These are phyloP conservation scores for Phyllosticta capitalensis DNA, from an alignment of 2,329 filamentous ascomycete species.

Conservation along the genomic window DNA sequence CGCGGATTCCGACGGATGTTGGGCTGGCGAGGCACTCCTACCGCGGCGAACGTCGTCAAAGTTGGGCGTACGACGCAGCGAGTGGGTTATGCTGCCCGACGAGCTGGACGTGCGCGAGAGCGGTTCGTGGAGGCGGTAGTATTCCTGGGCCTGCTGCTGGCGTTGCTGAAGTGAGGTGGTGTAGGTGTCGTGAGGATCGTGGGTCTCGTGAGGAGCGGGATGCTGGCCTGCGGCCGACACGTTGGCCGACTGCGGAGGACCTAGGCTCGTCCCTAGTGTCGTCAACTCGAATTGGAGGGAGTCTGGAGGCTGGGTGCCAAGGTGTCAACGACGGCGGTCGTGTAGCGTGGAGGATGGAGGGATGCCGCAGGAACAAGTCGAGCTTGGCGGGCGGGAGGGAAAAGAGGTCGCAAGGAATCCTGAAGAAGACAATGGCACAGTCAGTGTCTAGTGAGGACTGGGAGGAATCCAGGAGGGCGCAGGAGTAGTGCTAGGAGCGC, in stretches of 20 bases:
- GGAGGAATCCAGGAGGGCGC: not conserved
- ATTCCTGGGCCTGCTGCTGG: slow-evolving; percentile 31
- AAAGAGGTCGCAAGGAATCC: slow-evolving; percentile 6
- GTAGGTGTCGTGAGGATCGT: slow-evolving; percentile 27
- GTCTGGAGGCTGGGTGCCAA: slow-evolving; percentile 1
- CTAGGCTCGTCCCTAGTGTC: slow-evolving; percentile 6
- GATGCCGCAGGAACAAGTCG: not conserved
- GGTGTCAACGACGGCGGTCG: not conserved
- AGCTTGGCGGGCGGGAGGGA: not conserved
- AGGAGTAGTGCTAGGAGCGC: slow-evolving; percentile 3
- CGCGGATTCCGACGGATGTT: slow-evolving; percentile 13
- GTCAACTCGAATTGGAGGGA: slow-evolving; percentile 7
- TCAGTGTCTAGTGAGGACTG: slow-evolving; percentile 1
- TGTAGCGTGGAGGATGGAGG: not conserved
- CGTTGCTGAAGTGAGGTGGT: slow-evolving; percentile 32
- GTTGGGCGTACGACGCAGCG: slow-evolving; percentile 45
- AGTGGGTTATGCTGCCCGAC: slow-evolving; percentile 39
- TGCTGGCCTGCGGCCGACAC: slow-evolving; percentile 18
- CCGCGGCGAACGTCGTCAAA: slow-evolving; percentile 34
- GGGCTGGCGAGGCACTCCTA: slow-evolving; percentile 28
- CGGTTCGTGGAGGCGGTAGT: slow-evolving; percentile 25
- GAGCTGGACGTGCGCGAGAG: slow-evolving; percentile 43
- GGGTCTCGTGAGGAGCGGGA: slow-evolving; percentile 28
- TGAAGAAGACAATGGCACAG: not conserved
- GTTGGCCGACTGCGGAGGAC: slow-evolving; percentile 15